These are phyloP conservation scores for Pleurotus cornucopiae DNA, from an alignment of 768 basidiomycete species.

Conservation along the genomic window DNA sequence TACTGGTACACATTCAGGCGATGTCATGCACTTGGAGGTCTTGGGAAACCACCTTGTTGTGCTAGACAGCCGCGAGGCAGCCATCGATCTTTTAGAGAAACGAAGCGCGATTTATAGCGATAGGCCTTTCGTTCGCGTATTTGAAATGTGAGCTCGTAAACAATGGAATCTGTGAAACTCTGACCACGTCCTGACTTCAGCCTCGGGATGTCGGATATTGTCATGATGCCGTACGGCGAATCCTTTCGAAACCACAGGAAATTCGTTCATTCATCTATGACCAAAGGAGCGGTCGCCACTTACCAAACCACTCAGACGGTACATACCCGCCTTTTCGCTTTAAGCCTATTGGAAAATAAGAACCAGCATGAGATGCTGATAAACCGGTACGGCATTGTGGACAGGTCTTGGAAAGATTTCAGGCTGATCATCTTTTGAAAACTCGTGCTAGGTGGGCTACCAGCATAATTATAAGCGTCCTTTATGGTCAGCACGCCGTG, in stretches of 20 bases:
- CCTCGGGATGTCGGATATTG: neutral
- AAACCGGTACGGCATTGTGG: no score
- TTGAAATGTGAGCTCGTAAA: neutral
- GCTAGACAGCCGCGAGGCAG: conserved; percentile 31
- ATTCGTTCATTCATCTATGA: conserved; percentile 45
- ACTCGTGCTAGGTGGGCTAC: no score
- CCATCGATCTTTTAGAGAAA: conserved; percentile 32
- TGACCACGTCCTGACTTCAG: neutral
- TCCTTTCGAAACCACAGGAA: conserved; percentile 48
- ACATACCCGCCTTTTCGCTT: conserved; percentile 36
- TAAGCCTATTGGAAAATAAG: conserved; percentile 26
- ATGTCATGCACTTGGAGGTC: conserved; percentile 34
- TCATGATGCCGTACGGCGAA: conserved; percentile 24
- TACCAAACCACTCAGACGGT: conserved; percentile 38
- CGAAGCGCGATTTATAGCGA: conserved; percentile 36
- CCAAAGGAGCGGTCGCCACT: conserved; percentile 30
- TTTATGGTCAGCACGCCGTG: no score
- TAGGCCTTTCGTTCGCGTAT: conserved; percentile 21
- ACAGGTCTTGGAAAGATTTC: no score
- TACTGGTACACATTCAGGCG: conserved; percentile 24
- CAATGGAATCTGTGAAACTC: neutral
- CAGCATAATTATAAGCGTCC: no score
- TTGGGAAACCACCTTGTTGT: conserved; percentile 45
- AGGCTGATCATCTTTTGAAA: no score
- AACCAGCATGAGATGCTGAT: no score